These are phyloP conservation scores for Pseudogymnoascus sp. DNA, from an alignment of 2,329 filamentous ascomycete species.

Conservation along the genomic window DNA sequence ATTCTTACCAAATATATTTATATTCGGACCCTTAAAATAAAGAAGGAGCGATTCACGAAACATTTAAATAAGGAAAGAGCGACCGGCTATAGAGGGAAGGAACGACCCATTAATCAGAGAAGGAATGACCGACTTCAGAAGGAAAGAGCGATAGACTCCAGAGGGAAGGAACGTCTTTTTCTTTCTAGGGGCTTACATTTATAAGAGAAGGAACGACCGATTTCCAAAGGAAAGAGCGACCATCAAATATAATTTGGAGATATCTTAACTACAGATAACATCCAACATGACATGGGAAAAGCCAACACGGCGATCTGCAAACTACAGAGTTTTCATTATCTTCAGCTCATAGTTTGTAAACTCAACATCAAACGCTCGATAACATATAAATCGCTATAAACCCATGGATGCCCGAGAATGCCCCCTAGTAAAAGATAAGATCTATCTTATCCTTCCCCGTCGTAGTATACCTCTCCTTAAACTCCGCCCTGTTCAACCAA, in stretches of 20 bases:
- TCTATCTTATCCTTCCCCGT: constrained; percentile 43
- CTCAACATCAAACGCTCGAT: background rate
- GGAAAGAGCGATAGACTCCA: too few relatives aligned
- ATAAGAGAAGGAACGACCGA: too few relatives aligned
- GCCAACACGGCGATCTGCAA: background rate
- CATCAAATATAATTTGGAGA: background rate
- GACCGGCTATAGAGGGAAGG: too few relatives aligned
- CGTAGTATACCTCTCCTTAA: constrained; percentile 58
- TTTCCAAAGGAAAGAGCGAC: too few relatives aligned
- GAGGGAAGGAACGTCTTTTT: too few relatives aligned
- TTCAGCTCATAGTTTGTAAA: background rate
- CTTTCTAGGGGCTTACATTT: too few relatives aligned
- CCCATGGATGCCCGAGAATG: background rate
- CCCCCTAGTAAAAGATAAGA: constrained; percentile 36
- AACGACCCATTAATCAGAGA: too few relatives aligned
- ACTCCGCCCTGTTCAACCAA: constrained; percentile 60
- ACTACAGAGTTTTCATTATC: background rate
- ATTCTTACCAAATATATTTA: background rate
- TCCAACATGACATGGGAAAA: background rate
- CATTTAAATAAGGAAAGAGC: too few relatives aligned
- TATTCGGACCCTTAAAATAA: background rate
- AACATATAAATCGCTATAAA: background rate
- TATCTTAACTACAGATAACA: background rate
- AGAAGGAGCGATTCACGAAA: too few relatives aligned
- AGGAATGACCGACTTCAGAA: too few relatives aligned